phyloP scores from a whole-genome alignment of 495 filamentous ascomycete genomes.

The Lineolata rhizophorae region DNA sequence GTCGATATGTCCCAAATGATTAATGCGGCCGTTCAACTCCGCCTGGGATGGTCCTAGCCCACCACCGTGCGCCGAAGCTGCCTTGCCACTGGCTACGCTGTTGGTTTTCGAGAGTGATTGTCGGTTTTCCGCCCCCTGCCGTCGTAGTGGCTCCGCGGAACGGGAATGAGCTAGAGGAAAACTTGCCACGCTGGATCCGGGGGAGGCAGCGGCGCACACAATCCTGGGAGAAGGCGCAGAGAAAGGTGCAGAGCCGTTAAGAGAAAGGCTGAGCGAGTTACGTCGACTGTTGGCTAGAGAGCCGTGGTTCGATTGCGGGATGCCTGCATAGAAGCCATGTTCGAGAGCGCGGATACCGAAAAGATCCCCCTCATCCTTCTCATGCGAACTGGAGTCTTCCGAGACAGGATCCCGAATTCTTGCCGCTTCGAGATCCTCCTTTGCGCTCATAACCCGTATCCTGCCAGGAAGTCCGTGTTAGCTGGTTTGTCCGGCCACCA shows the following conservation, averaged over 20 bases:
- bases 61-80: conserved; percentile 3
- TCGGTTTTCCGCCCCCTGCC: conserved; percentile 1
- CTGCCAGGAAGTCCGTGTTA: too few species aligned
- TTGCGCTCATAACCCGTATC: too few species aligned
- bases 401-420: too few species aligned
- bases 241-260: conserved; percentile 7
- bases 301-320: conserved; percentile 22
- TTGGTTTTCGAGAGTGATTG: not conserved
- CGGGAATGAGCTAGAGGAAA: conserved; percentile 6
- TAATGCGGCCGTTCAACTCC: conserved; percentile 10
- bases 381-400: conserved; percentile 16
- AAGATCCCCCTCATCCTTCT: conserved; percentile 23
- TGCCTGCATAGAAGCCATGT: conserved; percentile 22
- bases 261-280: conserved; percentile 1
- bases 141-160: not conserved
- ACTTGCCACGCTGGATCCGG: conserved; percentile 7
- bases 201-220: conserved; percentile 1
- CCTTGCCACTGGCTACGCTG: too few species aligned
- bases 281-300: conserved; percentile 10
- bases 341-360: conserved; percentile 25
- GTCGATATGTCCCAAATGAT: conserved; percentile 9
- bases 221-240: conserved; percentile 4
- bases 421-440: too few species aligned
- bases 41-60: conserved; percentile 9
- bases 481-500: too few species aligned